phyloP scores from a whole-genome alignment of 2,329 filamentous ascomycete genomes.

The Ascocoryne sarcoides region DNA sequence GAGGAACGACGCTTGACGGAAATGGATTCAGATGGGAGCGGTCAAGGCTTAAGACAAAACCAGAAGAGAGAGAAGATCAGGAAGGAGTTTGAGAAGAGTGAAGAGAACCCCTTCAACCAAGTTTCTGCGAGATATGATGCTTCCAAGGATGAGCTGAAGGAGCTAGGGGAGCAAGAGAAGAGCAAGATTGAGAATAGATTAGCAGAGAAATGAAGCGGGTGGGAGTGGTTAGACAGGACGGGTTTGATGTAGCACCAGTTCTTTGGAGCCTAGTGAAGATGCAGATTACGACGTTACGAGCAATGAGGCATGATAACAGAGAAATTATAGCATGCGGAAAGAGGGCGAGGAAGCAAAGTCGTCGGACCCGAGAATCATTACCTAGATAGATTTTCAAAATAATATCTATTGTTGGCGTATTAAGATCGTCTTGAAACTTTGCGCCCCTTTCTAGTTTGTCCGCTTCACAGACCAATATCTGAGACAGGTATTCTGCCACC shows the following conservation, averaged over 20 bases:
- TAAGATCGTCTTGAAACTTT: too few species aligned
- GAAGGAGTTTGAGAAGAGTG: constrained; percentile 91
- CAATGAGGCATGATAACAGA: background rate
- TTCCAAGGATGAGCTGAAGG: constrained; percentile 64
- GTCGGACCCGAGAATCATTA: too few species aligned
- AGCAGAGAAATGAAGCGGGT: constrained; percentile 27
- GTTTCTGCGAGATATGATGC: constrained; percentile 68
- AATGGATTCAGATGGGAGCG: constrained; percentile 72
- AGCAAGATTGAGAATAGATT: constrained; percentile 67
- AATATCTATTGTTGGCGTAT: background rate
- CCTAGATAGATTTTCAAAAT: too few species aligned
- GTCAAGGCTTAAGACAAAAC: constrained; percentile 64
- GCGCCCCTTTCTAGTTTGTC: background rate
- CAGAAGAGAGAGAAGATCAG: constrained; percentile 76
- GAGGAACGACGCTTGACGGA: constrained; percentile 75
- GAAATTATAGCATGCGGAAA: background rate
- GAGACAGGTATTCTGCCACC: constrained; percentile 7
- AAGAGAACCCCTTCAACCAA: constrained; percentile 95
- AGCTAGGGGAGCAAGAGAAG: constrained; percentile 58
- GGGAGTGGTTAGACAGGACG: background rate
- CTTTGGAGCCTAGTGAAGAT: background rate
- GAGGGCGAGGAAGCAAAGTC: background rate
- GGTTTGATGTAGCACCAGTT: background rate
- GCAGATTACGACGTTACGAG: background rate
- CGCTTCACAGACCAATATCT: background rate